Evolutionary conservation across 257 asterid species (phyloP).

Genomic region (Capsicum chinense): DNA sequence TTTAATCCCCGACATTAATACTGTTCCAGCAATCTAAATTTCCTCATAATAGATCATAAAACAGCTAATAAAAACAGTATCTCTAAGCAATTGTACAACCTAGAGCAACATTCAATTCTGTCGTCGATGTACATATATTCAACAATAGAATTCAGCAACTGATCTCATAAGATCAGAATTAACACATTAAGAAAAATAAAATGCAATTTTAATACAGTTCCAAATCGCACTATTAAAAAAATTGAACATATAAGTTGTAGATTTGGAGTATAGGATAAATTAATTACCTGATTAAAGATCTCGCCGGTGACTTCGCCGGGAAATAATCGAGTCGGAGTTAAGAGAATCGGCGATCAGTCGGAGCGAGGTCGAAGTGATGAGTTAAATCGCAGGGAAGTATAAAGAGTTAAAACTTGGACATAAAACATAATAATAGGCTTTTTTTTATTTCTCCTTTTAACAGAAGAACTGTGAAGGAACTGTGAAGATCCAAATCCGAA

Average conservation of each 20-base stretch:
- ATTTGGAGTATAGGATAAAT: neutral
- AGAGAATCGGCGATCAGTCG: conserved; percentile 46
- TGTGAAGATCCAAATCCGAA: neutral
- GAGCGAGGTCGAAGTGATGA: conserved; percentile 21
- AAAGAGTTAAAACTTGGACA: neutral
- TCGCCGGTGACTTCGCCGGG: conserved; percentile 38
- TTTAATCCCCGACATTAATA: conserved; percentile 15
- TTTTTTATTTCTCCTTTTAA: neutral
- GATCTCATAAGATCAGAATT: conserved; percentile 18
- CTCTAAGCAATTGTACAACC: neutral
- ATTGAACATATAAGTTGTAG: neutral
- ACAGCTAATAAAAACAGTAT: neutral
- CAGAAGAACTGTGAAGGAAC: neutral
- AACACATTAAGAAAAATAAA: neutral
- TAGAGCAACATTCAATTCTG: conserved; percentile 17
- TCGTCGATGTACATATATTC: conserved; percentile 16
- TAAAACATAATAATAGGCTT: neutral
- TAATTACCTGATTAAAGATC: conserved; percentile 31
- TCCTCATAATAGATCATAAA: conserved; percentile 9
- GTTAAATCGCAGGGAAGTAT: conserved; percentile 6
- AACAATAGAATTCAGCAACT: neutral
- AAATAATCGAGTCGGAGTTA: conserved; percentile 9
- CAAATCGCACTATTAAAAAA: conserved; percentile 11
- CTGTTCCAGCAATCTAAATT: conserved; percentile 7
- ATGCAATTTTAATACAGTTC: neutral